Conservation (phyloP, 2,329 filamentous ascomycete species). For the Penicillium sp. region DNA sequence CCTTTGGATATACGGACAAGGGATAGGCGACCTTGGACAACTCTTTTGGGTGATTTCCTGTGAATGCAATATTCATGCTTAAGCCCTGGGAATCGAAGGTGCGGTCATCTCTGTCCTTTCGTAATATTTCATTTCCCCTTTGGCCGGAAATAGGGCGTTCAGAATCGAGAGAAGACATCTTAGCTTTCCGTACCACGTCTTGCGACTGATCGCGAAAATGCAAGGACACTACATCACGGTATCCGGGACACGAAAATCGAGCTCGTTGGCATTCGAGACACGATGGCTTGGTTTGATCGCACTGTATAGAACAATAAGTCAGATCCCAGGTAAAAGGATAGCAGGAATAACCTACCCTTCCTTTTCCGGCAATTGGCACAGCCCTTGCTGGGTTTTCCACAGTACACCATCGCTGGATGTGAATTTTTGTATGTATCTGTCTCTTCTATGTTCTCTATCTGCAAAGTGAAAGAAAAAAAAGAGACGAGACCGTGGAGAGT, state of each 20-base stretch:
- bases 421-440: too few species aligned
- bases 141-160: not conserved
- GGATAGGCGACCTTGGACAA: not conserved
- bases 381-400: constrained; percentile 1
- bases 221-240: not conserved
- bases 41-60: not conserved
- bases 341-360: too few species aligned
- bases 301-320: not conserved
- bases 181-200: not conserved
- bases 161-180: not conserved
- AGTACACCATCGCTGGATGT: constrained; percentile 1
- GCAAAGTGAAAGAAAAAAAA: too few species aligned
- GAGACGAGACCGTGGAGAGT: too few species aligned
- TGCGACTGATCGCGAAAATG: constrained; percentile 2
- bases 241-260: not conserved
- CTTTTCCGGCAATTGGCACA: constrained; percentile 6
- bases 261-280: not conserved
- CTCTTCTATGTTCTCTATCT: too few species aligned
- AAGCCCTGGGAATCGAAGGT: not conserved
- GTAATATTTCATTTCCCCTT: not conserved
- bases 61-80: not conserved
- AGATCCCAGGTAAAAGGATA: not conserved
- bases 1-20: not conserved
- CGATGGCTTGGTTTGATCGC: not conserved
- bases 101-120: not conserved